Conservation (phyloP, 2,329 filamentous ascomycete genomes). For the Colletotrichum scovillei region DNA sequence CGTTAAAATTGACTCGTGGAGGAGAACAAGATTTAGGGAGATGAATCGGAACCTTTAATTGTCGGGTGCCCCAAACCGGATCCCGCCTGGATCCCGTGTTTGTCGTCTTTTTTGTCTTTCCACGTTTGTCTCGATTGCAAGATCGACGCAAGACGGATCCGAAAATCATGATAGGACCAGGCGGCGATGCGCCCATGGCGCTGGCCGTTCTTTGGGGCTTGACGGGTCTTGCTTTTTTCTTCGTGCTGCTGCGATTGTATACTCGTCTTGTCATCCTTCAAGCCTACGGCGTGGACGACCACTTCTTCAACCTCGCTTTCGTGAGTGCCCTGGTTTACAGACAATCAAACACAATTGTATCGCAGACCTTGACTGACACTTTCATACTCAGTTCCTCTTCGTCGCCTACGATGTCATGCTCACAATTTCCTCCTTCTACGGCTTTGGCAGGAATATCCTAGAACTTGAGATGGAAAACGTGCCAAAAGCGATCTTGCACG, state of each 20-base stretch:
- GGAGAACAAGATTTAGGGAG: slow-evolving; percentile 1
- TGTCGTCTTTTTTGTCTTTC: not conserved
- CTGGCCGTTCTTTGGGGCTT: slow-evolving; percentile 44
- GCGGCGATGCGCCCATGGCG: slow-evolving; percentile 34
- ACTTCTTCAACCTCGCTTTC: slow-evolving; percentile 31
- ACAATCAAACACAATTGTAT: not conserved
- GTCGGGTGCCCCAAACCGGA: not conserved
- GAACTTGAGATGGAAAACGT: slow-evolving; percentile 13
- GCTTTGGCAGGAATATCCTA: slow-evolving; percentile 28
- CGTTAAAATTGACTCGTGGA: slow-evolving; percentile 10
- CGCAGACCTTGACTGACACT: not conserved
- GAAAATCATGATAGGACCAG: slow-evolving; percentile 32
- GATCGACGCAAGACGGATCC: not conserved
- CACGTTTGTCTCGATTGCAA: not conserved
- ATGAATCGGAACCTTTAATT: slow-evolving; percentile 21
- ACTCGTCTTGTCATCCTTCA: slow-evolving; percentile 41
- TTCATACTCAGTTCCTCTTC: slow-evolving; percentile 7
- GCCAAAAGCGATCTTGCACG: slow-evolving; percentile 24
- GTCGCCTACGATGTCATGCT: slow-evolving; percentile 32
- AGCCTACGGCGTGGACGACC: slow-evolving; percentile 34
- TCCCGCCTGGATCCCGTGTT: not conserved
- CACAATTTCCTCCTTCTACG: slow-evolving; percentile 26
- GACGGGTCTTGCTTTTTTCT: slow-evolving; percentile 39
- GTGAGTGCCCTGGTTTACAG: slow-evolving; percentile 9
- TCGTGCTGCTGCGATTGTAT: slow-evolving; percentile 50